A percentile compares a stretch with the other conserved stretches of the same genome.
Conservation (phyloP, 2,329 filamentous ascomycete species). For the Falciphora oryzae region DNA sequence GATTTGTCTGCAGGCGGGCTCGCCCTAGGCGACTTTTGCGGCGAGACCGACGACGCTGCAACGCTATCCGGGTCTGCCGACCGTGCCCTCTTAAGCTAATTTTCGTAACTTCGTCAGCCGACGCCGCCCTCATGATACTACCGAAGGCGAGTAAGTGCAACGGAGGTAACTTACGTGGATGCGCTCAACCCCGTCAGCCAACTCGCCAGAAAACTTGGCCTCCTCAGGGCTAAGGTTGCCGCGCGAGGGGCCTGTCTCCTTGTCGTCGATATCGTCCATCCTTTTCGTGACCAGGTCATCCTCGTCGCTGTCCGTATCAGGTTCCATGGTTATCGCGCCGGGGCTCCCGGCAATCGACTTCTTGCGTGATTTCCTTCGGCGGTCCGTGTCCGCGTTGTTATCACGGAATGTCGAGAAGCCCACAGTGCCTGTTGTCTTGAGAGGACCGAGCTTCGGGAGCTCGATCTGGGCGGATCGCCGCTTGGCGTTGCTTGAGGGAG, state of each 20-base stretch:
- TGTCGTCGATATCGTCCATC: slow-evolving; percentile 59
- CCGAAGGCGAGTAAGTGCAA: neutral
- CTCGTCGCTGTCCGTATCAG: slow-evolving; percentile 70
- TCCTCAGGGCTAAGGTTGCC: slow-evolving; percentile 64
- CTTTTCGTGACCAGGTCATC: slow-evolving; percentile 62
- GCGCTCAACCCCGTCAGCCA: slow-evolving; percentile 74
- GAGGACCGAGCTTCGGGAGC: slow-evolving; percentile 75
- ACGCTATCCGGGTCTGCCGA: slow-evolving; percentile 61
- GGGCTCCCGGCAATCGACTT: slow-evolving; percentile 53
- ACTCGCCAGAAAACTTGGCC: slow-evolving; percentile 63
- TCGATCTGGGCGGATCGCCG: slow-evolving; percentile 78
- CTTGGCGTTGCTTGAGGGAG: slow-evolving; percentile 59
- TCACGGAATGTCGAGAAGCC: slow-evolving; percentile 89
- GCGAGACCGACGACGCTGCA: slow-evolving; percentile 22
- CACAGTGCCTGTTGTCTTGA: slow-evolving; percentile 82
- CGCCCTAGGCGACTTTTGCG: slow-evolving; percentile 9
- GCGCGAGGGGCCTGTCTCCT: slow-evolving; percentile 43
- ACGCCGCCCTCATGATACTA: neutral
- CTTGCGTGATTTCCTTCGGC: slow-evolving; percentile 55
- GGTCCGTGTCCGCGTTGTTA: slow-evolving; percentile 46
- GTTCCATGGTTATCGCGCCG: slow-evolving; percentile 47
- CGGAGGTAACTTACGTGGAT: slow-evolving; percentile 59
- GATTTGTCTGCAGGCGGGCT: neutral
- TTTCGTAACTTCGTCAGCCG: slow-evolving; percentile 22
- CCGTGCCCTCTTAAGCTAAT: slow-evolving; percentile 72